phyloP scores from a whole-genome alignment of 176 grass and related monocot genomes.

The Bonia amplexicaulis region DNA sequence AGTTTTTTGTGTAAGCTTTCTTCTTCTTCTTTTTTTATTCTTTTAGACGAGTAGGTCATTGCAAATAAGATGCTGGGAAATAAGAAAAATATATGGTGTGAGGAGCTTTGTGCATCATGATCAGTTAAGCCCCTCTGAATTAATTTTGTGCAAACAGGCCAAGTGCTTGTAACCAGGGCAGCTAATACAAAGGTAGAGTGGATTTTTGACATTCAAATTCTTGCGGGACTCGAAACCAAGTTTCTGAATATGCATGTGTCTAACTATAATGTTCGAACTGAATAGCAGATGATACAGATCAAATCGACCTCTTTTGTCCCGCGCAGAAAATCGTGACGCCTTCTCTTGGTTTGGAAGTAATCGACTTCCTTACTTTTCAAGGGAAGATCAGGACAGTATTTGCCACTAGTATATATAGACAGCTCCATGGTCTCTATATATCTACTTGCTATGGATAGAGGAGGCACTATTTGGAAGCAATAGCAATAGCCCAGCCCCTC shows the following conservation, averaged over 20 bases:
- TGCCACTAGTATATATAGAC: not conserved
- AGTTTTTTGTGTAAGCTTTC: not conserved
- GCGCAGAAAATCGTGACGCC: no score
- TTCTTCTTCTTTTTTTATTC: not conserved
- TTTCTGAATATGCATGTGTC: not conserved
- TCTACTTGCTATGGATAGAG: not conserved
- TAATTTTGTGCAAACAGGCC: not conserved
- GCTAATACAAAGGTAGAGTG: not conserved
- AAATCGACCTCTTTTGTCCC: not conserved
- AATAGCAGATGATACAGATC: not conserved
- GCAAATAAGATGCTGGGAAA: not conserved
- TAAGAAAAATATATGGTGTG: not conserved
- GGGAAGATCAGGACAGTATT: not conserved
- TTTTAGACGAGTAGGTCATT: not conserved
- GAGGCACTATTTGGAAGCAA: not conserved
- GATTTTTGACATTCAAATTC: not conserved
- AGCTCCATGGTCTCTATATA: not conserved
- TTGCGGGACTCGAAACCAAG: not conserved
- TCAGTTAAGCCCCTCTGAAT: no score
- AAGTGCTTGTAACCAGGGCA: not conserved
- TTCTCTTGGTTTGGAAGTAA: not conserved
- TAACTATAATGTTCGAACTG: not conserved
- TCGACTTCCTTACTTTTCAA: not conserved
- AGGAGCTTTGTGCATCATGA: not conserved
- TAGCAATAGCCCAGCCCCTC: not conserved